Conservation (phyloP, 441 rosid species). For the Mallotus repandus region DNA sequence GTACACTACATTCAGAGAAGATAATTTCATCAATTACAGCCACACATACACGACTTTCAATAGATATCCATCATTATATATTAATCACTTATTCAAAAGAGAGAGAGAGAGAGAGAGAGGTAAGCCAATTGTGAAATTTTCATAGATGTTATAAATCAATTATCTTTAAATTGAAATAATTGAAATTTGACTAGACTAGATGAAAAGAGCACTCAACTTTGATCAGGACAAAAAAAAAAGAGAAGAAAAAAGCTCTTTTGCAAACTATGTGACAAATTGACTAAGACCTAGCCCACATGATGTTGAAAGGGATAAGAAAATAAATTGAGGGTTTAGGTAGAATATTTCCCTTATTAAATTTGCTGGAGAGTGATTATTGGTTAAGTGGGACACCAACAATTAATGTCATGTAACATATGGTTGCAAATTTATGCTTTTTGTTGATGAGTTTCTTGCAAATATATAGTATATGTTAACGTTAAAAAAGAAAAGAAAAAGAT, state of each 20-base stretch:
- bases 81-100: too few species aligned
- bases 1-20: constrained; percentile 52
- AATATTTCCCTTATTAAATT: too few species aligned
- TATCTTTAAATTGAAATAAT: background rate
- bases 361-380: background rate
- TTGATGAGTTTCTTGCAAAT: background rate
- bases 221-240: background rate
- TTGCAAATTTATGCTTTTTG: background rate
- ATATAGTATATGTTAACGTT: too few species aligned
- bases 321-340: too few species aligned
- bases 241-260: too few species aligned
- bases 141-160: background rate
- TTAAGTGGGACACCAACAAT: background rate
- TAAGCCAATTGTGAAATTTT: too few species aligned
- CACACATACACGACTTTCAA: too few species aligned
- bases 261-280: too few species aligned
- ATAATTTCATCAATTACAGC: background rate
- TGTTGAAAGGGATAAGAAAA: too few species aligned
- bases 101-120: too few species aligned
- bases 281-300: too few species aligned
- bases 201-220: background rate
- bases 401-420: background rate
- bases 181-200: background rate
- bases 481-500: background rate
- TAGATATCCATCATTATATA: too few species aligned